phyloP scores from a whole-genome alignment of 2,329 filamentous ascomycete species.

The Epichloe gansuensis region DNA sequence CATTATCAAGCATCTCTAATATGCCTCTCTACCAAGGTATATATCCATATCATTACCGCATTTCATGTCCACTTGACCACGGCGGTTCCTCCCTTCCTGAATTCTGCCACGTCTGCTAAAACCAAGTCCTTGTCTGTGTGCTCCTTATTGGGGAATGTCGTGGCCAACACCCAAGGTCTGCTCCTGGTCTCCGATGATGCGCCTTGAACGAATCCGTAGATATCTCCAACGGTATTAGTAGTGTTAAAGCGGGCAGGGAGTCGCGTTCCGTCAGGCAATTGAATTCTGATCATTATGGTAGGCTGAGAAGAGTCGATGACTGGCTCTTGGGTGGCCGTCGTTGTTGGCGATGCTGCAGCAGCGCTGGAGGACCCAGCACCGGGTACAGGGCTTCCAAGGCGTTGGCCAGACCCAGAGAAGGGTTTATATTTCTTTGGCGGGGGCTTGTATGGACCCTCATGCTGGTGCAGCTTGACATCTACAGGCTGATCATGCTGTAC shows the following conservation, averaged over 20 bases:
- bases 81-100: conserved; percentile 52
- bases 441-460: conserved; percentile 55
- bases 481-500: conserved; percentile 63
- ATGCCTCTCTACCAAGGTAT: not conserved
- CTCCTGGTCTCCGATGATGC: conserved; percentile 42
- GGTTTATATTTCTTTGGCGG: conserved; percentile 67
- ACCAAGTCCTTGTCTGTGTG: conserved; percentile 52
- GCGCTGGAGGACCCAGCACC: conserved; percentile 28
- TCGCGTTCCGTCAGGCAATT: conserved; percentile 64
- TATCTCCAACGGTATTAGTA: conserved; percentile 61
- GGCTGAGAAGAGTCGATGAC: conserved; percentile 53
- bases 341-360: conserved; percentile 23
- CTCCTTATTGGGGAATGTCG: conserved; percentile 74
- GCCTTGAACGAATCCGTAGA: conserved; percentile 62
- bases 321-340: conserved; percentile 20
- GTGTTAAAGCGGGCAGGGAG: conserved; percentile 74
- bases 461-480: conserved; percentile 66
- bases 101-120: conserved; percentile 48
- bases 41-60: not conserved
- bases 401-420: conserved; percentile 57
- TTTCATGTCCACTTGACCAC: conserved; percentile 45
- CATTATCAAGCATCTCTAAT: not conserved
- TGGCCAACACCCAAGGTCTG: conserved; percentile 62
- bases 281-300: conserved; percentile 58
- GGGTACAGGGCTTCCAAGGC: conserved; percentile 66